Evolutionary conservation across 2,329 filamentous ascomycete genomes (phyloP), one percentile per base, ranked within the genome.

Genomic region (Aspergillus sp.): DNA sequence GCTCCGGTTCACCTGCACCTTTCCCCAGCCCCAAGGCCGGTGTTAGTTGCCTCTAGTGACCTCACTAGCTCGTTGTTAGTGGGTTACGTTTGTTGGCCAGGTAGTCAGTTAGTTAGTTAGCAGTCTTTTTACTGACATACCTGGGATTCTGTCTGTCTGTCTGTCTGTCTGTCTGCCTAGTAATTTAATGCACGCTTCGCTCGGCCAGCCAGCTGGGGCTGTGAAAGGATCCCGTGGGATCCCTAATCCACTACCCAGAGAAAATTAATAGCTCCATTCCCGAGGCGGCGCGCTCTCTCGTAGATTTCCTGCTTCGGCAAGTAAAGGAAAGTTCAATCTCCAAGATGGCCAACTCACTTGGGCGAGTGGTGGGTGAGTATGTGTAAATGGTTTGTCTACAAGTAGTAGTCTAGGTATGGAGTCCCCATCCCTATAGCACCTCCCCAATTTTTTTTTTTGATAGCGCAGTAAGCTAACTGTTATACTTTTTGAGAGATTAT

Each of bases 11-110:
- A 61, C 62, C 63, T 62, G 57, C 60, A 61, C 54, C 19, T 61
- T 53, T 63, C 60, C 61, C 63, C 60, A 64, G 57, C 52, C 63
- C 60, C 63, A 60, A 59, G 58, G 39, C 58, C 57, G 55, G 49
- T 56, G 58, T 59, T 65, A 64, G 64, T 59, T 59, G 55, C 59
- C 52, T 55, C 45, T 63, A 63, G 62, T 63, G 47, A 59, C 50
- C 15, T 43, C 55, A 55, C 61, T 65, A 65, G 59, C 55, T 36
- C 43, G 23, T 17, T 23, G 47, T 53, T 57, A 56, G 56, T 49
- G 49, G 19, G 50, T 59, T 58, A 51, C 39, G 49, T 13, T 36
- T 23, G 38, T 47, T 30, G 25, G 23, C 30, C 38, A 47, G 56
- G 48, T 53, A 52, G 45, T 13, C 13, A 56, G 30, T 47, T 47